These are phyloP conservation scores for Hygrocybe punicea DNA, from an alignment of 768 basidiomycete species.

Conservation along the genomic window DNA sequence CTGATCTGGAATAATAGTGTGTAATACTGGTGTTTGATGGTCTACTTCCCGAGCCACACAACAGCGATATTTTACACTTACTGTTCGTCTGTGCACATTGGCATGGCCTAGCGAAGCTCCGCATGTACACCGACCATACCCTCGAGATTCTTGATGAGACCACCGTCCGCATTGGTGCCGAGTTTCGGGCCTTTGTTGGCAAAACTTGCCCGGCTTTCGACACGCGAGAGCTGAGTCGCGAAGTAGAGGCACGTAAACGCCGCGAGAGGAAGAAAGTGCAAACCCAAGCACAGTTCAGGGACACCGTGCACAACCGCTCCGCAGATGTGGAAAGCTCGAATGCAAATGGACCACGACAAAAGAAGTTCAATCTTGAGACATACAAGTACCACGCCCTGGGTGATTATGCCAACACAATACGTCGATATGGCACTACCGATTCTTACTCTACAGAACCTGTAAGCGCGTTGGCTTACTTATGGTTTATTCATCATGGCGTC, in stretches of 20 bases:
- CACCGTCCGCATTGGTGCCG: conserved; percentile 23
- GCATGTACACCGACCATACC: conserved; percentile 36
- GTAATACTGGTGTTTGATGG: conserved; percentile 37
- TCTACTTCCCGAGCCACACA: conserved; percentile 28
- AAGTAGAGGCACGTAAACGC: conserved; percentile 25
- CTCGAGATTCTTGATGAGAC: conserved; percentile 22
- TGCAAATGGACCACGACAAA: background rate
- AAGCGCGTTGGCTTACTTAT: background rate
- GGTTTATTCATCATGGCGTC: too few relatives aligned
- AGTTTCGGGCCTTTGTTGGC: conserved; percentile 26
- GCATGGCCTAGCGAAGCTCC: conserved; percentile 41
- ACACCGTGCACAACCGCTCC: too few relatives aligned
- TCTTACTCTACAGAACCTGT: too few relatives aligned
- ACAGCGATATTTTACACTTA: conserved; percentile 27
- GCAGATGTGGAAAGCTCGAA: background rate
- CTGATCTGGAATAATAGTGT: conserved; percentile 23
- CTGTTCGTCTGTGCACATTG: conserved; percentile 34
- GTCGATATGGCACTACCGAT: too few relatives aligned
- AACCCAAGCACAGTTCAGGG: too few relatives aligned
- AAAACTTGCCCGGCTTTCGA: conserved; percentile 23
- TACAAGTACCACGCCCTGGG: conserved; percentile 41
- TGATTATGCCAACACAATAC: conserved; percentile 34
- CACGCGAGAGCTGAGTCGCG: too few relatives aligned
- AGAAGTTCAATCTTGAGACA: conserved; percentile 29
- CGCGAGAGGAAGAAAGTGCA: conserved; percentile 7